Evolutionary conservation across 1,139 yeast species (phyloP), one percentile per base, ranked within the genome.

Genomic region (Blastobotrys persicus): DNA sequence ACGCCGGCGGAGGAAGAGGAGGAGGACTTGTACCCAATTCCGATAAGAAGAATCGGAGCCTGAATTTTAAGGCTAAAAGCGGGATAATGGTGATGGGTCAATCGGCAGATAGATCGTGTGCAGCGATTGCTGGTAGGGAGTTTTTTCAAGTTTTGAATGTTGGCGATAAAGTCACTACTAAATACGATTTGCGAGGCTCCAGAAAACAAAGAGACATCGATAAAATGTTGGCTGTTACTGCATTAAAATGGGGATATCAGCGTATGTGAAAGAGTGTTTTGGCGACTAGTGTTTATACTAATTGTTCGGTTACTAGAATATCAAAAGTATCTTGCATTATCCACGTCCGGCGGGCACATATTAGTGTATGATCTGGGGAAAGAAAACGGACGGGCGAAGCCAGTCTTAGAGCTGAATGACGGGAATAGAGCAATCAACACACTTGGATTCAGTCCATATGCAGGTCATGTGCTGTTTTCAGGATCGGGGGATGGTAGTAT

Each of bases 401-500:
- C 58, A 13, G 44, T 47, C 4, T 38, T 43, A 34, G 60, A 78
- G 41, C 70, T 84, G 34, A 69, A 77, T 13, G 96, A 87, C 55
- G 96, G 88, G 59, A 82, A 83, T 46, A 72, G 98, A 49, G 83
- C 95, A 2, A 83, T 92, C 42, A 88, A 89, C 62, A 79, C 95
- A 1, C 71, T 92, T 26, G 88, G 86, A 52, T 89, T 88, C 64
- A 76, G 74, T 51, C 77, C 77, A 34, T 75, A 76, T 2, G 77
- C 78, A 42, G 78, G 85, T 1, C 76, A 78, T 58, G 73, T 79
- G 43, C 66, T 92, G 13, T 68, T 88, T 1, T 85, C 96, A 0
- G 98, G 96, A 0, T 85, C 95, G 0, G 96, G 88, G 62, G 98
- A 92, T 68, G 97, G 98, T 1, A 74, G 84, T 16, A 81, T 91